Percentiles rank a stretch among this genome's conserved stretches.
Conservation (phyloP, 1,139 yeast genomes). For the Zygosaccharomyces sapae region DNA sequence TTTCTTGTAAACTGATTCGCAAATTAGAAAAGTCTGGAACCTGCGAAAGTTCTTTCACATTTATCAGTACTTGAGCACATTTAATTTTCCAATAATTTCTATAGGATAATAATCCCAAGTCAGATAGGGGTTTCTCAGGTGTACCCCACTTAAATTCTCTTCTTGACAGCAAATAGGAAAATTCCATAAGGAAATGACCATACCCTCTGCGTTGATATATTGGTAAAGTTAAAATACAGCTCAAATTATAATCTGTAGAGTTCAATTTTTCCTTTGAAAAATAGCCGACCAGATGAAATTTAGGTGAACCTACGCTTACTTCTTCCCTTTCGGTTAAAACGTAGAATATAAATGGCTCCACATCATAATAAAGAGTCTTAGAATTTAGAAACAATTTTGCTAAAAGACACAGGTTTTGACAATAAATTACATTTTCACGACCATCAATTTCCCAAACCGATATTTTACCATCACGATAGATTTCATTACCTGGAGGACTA, state of each 20-base stretch:
- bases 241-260: conserved; percentile 72
- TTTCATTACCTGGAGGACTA: conserved; percentile 89
- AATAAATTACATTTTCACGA: conserved; percentile 69
- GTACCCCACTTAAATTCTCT: conserved; percentile 80
- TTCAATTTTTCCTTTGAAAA: conserved; percentile 85
- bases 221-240: conserved; percentile 88
- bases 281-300: conserved; percentile 85
- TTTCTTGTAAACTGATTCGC: conserved; percentile 50
- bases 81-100: conserved; percentile 80
- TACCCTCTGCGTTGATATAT: conserved; percentile 84
- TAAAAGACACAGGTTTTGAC: conserved; percentile 83
- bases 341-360: conserved; percentile 90
- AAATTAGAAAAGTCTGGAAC: conserved; percentile 8
- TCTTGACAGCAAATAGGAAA: conserved; percentile 74
- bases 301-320: conserved; percentile 37
- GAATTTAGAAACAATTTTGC: conserved; percentile 88
- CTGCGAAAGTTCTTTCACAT: conserved; percentile 18
- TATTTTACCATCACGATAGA: conserved; percentile 64
- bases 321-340: conserved; percentile 69
- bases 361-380: conserved; percentile 88
- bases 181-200: conserved; percentile 83
- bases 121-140: conserved; percentile 92
- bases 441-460: conserved; percentile 94
- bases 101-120: conserved; percentile 79
- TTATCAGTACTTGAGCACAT: conserved; percentile 42